Evolutionary conservation across 2,329 filamentous ascomycete genomes (phyloP).

Genomic region (Trichoderma sp.): DNA sequence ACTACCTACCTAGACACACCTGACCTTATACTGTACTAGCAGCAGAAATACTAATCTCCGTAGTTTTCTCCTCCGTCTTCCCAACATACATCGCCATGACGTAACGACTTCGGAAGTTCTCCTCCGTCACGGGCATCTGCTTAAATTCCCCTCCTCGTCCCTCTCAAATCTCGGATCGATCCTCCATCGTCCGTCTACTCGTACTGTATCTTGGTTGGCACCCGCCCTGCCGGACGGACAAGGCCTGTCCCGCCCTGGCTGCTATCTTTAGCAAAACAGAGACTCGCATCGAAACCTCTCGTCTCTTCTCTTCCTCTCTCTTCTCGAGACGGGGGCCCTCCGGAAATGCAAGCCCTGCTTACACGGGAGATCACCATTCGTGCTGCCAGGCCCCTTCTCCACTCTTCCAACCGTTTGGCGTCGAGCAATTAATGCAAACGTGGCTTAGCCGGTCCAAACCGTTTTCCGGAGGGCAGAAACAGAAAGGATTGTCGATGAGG

Average conservation of each 20-base stretch:
- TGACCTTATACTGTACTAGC: not conserved
- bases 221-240: too few relatives aligned
- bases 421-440: conserved; percentile 13
- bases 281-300: not conserved
- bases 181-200: too few relatives aligned
- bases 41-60: conserved; percentile 5
- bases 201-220: too few relatives aligned
- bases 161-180: too few relatives aligned
- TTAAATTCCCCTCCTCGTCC: too few relatives aligned
- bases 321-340: conserved; percentile 7
- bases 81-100: conserved; percentile 8
- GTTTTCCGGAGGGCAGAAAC: not conserved
- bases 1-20: too few relatives aligned
- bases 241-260: too few relatives aligned
- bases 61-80: not conserved
- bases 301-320: not conserved
- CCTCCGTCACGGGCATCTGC: conserved; percentile 9
- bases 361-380: conserved; percentile 27
- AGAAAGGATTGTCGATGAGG: not conserved
- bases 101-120: conserved; percentile 12
- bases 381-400: conserved; percentile 20
- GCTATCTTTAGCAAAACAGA: too few relatives aligned
- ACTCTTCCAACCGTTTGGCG: conserved; percentile 17
- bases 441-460: conserved; percentile 11
- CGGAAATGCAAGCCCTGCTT: conserved; percentile 19